Percentiles rank a stretch among this genome's conserved stretches.
phyloP scores from a whole-genome alignment of 768 basidiomycete genomes.

The Termitomyces eurrhizus region DNA sequence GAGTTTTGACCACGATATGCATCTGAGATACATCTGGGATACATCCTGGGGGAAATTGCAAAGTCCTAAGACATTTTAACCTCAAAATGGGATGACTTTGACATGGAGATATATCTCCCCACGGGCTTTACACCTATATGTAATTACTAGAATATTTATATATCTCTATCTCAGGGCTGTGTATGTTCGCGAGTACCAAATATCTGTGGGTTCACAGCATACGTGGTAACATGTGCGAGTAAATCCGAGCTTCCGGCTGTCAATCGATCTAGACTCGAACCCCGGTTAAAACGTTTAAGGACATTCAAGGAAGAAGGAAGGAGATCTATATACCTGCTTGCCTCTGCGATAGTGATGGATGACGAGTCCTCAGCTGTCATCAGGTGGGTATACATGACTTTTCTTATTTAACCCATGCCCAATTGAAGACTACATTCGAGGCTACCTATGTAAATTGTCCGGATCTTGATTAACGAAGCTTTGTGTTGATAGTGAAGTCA shows the following conservation, averaged over 20 bases:
- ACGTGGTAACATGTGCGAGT: not conserved
- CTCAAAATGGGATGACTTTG: not conserved
- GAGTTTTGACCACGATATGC: not conserved
- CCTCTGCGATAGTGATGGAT: not conserved
- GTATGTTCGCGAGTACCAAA: not conserved
- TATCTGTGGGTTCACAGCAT: not conserved
- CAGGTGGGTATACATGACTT: not conserved
- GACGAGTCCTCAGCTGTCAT: too few relatives aligned
- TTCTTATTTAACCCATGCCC: not conserved
- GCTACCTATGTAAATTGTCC: not conserved
- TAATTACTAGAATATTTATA: not conserved
- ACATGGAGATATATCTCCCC: not conserved
- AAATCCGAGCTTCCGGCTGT: not conserved
- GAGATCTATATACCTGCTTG: not conserved
- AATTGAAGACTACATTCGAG: not conserved
- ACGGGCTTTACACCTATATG: not conserved
- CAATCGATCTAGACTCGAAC: not conserved
- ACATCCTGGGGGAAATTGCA: too few relatives aligned
- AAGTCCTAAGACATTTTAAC: not conserved
- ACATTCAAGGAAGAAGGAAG: not conserved
- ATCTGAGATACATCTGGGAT: not conserved
- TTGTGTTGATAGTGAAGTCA: not conserved
- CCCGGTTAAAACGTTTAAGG: not conserved
- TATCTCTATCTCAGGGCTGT: not conserved
- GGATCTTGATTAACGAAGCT: not conserved